Evolutionary conservation across 805 yeast genomes (phyloP).

Genomic region (Lachancea fermentati): DNA sequence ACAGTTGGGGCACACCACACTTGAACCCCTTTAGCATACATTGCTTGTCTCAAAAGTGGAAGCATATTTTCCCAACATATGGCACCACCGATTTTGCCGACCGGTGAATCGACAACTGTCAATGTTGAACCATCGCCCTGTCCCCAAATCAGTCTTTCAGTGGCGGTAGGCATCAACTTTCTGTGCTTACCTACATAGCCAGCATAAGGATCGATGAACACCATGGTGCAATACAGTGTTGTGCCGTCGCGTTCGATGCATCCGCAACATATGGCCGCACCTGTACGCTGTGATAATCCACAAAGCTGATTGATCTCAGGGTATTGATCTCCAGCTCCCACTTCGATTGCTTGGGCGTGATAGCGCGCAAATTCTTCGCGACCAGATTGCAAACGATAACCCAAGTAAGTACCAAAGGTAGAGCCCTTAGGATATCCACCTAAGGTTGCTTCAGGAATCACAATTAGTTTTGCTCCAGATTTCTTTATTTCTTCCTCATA

Average conservation of each 20-base stretch:
- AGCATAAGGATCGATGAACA: constrained; percentile 35
- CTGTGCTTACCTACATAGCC: constrained; percentile 41
- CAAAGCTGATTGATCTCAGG: constrained; percentile 34
- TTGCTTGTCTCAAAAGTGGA: constrained; percentile 38
- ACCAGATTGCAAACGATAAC: constrained; percentile 38
- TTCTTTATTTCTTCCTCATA: constrained; percentile 34
- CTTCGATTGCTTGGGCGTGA: constrained; percentile 31
- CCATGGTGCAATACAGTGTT: constrained; percentile 38
- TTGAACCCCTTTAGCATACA: constrained; percentile 39
- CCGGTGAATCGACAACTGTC: constrained; percentile 33
- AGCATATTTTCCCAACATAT: constrained; percentile 45
- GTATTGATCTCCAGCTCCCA: constrained; percentile 30
- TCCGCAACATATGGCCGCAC: constrained; percentile 36
- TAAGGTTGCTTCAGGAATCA: constrained; percentile 42
- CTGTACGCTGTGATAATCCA: constrained; percentile 31
- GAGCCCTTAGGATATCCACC: constrained; percentile 45
- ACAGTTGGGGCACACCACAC: constrained; percentile 43
- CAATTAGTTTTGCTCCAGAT: constrained; percentile 34
- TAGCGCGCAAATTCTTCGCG: constrained; percentile 37
- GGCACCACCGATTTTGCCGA: constrained; percentile 40
- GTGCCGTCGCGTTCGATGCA: constrained; percentile 37
- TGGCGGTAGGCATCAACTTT: constrained; percentile 41
- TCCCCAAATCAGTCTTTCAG: constrained; percentile 42
- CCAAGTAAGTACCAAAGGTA: constrained; percentile 39
- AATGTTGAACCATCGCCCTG: constrained; percentile 44